Evolutionary conservation across 441 rosid species (phyloP).

Genomic region (Adansonia gregorii): DNA sequence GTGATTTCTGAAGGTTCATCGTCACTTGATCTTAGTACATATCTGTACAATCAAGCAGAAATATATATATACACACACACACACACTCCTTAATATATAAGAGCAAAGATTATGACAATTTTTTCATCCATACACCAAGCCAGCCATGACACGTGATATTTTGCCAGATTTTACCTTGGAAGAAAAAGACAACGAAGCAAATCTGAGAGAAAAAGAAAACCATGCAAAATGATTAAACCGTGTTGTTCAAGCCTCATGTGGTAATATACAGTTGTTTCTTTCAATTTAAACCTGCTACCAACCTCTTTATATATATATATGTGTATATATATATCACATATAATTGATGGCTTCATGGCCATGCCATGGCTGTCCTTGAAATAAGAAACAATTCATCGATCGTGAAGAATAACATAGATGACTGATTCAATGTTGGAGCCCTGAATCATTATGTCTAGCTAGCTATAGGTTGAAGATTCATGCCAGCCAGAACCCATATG

Average conservation of each 20-base stretch:
- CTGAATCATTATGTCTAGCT: neutral
- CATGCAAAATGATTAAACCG: neutral
- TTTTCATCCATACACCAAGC: too few species aligned
- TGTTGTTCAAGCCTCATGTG: neutral
- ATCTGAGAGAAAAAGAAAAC: too few species aligned
- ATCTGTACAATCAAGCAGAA: neutral
- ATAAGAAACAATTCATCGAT: neutral
- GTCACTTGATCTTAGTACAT: neutral
- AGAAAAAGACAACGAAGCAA: too few species aligned
- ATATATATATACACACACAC: too few species aligned
- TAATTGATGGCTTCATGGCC: neutral
- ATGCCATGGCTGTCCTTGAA: neutral
- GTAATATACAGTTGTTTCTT: neutral
- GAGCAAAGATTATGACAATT: neutral
- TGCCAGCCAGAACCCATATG: too few species aligned
- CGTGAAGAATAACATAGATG: neutral
- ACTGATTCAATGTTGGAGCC: neutral
- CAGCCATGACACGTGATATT: neutral
- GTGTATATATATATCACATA: too few species aligned
- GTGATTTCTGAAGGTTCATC: neutral
- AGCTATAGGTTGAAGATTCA: too few species aligned
- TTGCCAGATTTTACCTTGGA: neutral
- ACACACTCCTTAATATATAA: too few species aligned
- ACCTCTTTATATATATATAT: neutral
- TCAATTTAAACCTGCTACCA: neutral